These are phyloP conservation scores for Podila horticola DNA, from an alignment of 192 early-diverging fungal species.

Conservation along the genomic window DNA sequence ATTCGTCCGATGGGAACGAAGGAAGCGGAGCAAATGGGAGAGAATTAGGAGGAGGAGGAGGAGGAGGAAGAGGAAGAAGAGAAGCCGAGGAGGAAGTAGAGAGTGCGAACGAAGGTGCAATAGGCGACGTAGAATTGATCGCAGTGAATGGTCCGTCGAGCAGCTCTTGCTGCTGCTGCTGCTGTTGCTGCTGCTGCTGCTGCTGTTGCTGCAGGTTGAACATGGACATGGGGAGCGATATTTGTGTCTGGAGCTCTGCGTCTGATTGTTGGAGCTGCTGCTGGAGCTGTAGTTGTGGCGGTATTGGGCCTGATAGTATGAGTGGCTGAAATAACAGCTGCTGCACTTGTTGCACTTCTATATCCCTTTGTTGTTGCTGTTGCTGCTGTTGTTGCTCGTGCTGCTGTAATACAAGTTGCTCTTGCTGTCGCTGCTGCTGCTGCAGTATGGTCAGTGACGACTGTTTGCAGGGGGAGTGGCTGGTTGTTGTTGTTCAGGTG, in stretches of 20 bases:
- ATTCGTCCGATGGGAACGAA: not conserved
- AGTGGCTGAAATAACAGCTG: too few species aligned
- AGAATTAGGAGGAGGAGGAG: not conserved
- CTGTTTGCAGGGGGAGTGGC: not conserved
- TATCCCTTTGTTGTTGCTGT: too few species aligned
- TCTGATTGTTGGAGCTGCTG: not conserved
- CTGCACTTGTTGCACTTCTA: too few species aligned
- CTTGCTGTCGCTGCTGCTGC: not conserved
- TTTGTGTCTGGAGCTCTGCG: too few species aligned
- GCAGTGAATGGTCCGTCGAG: not conserved
- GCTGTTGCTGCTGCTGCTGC: not conserved
- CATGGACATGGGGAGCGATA: too few species aligned
- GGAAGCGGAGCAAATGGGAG: not conserved
- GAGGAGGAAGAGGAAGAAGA: not conserved
- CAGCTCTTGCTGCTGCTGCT: not conserved
- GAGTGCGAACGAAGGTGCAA: conserved; percentile 5
- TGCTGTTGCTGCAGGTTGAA: not conserved
- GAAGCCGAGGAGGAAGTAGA: conserved; percentile 6
- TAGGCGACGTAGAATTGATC: not conserved
- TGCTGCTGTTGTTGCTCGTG: not conserved
- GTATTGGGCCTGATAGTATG: not conserved
- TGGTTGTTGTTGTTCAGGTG: too few species aligned
- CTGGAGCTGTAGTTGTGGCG: not conserved
- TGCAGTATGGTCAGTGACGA: not conserved
- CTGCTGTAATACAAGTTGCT: not conserved